Conservation (phyloP, 495 filamentous ascomycete species). For the Tuber melanosporum region DNA sequence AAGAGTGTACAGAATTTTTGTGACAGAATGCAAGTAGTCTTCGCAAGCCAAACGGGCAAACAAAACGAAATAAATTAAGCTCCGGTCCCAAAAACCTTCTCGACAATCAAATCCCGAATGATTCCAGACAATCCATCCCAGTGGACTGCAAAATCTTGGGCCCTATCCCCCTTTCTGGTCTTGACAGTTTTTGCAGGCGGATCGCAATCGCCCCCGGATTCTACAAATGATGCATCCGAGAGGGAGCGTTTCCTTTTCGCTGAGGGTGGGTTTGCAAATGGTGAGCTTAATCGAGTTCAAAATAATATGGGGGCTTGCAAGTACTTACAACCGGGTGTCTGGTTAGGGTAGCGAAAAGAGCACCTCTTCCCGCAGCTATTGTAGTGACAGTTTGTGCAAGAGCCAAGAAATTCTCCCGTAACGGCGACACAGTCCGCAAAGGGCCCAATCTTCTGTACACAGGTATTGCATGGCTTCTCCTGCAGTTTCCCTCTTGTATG, state of each 20-base stretch:
- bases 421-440: background rate
- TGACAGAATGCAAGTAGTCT: background rate
- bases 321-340: background rate
- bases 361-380: background rate
- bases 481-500: background rate
- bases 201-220: background rate
- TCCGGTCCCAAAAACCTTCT: background rate
- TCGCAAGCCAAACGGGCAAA: background rate
- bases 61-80: background rate
- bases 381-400: background rate
- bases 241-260: background rate
- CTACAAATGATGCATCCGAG: background rate
- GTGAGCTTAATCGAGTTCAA: background rate
- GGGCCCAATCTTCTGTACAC: background rate
- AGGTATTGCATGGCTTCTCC: background rate
- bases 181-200: background rate
- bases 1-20: background rate
- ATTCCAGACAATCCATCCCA: constrained; percentile 1
- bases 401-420: background rate
- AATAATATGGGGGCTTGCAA: background rate
- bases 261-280: background rate
- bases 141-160: background rate
- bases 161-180: background rate
- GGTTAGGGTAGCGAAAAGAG: background rate
- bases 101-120: background rate